These are phyloP conservation scores for Volvox africanus DNA, from an alignment of 139 green algal genomes.

Conservation along the genomic window DNA sequence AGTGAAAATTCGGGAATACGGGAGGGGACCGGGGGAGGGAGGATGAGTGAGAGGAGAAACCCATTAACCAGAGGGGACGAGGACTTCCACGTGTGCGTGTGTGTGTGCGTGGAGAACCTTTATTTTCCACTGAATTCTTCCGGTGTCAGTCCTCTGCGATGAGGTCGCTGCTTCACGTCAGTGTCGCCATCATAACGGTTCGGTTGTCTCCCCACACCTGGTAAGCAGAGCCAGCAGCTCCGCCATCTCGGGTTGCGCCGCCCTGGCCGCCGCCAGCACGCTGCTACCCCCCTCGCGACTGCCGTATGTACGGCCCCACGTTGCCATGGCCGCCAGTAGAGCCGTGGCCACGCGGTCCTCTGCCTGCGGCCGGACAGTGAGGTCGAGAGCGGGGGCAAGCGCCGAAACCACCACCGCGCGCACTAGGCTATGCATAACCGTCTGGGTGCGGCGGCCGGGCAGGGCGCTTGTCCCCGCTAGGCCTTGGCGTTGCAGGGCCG, in stretches of 20 bases:
- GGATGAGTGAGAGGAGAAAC: too few species aligned
- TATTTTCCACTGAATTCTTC: too few species aligned
- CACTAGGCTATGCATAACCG: constrained; percentile 41
- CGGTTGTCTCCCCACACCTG: not conserved
- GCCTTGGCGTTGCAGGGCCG: constrained; percentile 20
- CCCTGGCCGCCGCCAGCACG: constrained; percentile 36
- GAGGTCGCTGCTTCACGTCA: too few species aligned
- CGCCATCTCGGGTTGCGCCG: constrained; percentile 35
- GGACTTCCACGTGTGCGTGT: too few species aligned
- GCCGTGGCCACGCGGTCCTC: constrained; percentile 29
- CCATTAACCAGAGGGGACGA: too few species aligned
- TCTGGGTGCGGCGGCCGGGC: constrained; percentile 37
- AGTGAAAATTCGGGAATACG: not conserved
- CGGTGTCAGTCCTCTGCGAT: too few species aligned
- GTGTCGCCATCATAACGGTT: too few species aligned
- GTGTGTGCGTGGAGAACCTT: too few species aligned
- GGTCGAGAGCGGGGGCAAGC: constrained; percentile 40
- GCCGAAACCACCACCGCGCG: constrained; percentile 32
- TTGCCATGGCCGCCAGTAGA: constrained; percentile 6
- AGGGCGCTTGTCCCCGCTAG: not conserved
- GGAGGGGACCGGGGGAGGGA: too few species aligned
- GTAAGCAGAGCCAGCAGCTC: constrained; percentile 46
- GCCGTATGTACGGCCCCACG: constrained; percentile 22
- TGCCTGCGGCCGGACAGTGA: constrained; percentile 4
- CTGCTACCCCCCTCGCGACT: constrained; percentile 34